Conservation (phyloP, 1,139 yeast species). For the Pichia sp. region DNA sequence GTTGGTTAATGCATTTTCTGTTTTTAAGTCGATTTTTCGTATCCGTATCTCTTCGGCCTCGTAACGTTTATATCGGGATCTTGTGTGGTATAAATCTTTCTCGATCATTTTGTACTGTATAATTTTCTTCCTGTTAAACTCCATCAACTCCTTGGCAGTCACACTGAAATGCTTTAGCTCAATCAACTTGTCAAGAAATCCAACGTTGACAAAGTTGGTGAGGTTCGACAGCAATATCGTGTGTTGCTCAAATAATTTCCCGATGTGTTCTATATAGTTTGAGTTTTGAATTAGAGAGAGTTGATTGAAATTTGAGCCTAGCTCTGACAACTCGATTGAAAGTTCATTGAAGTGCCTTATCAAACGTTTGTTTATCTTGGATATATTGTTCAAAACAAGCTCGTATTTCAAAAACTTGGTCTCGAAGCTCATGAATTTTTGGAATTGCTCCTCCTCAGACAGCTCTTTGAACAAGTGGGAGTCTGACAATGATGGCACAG, state of each 20-base stretch:
- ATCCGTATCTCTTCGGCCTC: constrained; percentile 41
- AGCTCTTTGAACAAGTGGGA: constrained; percentile 25
- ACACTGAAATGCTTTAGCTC: constrained; percentile 77
- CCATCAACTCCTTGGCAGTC: constrained; percentile 61
- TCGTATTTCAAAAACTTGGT: constrained; percentile 53
- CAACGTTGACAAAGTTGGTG: constrained; percentile 64
- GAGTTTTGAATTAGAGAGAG: constrained; percentile 62
- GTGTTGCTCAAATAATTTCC: constrained; percentile 74
- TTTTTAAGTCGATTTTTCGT: constrained; percentile 36
- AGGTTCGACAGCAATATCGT: constrained; percentile 63
- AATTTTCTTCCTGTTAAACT: constrained; percentile 64
- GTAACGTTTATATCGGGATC: constrained; percentile 39
- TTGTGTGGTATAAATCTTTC: constrained; percentile 46
- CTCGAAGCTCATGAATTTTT: constrained; percentile 41
- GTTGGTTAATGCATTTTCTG: constrained; percentile 19
- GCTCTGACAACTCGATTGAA: constrained; percentile 61
- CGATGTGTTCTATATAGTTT: constrained; percentile 60
- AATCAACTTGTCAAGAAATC: constrained; percentile 77
- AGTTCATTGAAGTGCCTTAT: constrained; percentile 61
- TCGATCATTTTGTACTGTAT: constrained; percentile 61
- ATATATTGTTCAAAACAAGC: constrained; percentile 48
- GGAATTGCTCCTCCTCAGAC: constrained; percentile 27
- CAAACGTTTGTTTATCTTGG: constrained; percentile 61
- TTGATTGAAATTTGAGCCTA: constrained; percentile 69
- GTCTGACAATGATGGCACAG: constrained; percentile 28